Evolutionary conservation across 371 early-diverging fungal genomes (phyloP).

Genomic region (Apophysomyces trapeziformis): DNA sequence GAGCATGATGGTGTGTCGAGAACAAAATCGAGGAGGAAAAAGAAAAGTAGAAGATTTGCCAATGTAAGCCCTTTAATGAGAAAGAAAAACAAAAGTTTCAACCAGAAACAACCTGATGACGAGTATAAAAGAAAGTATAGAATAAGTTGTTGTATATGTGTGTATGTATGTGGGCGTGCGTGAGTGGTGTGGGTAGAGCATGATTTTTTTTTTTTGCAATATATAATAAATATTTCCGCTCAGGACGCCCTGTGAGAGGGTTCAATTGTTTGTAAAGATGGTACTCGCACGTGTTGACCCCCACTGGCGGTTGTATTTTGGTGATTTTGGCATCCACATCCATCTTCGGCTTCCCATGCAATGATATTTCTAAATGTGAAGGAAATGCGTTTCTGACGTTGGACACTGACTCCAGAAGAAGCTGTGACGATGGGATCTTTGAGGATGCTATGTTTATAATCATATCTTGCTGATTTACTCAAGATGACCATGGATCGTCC

Average conservation of each 20-base stretch:
- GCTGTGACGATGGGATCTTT: slow-evolving; percentile 61
- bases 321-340: slow-evolving; percentile 11
- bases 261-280: slow-evolving; percentile 5
- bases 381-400: slow-evolving; percentile 46
- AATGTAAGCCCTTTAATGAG: not conserved
- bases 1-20: not conserved
- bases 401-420: slow-evolving; percentile 26
- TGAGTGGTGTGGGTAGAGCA: not conserved
- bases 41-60: not conserved
- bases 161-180: slow-evolving; percentile 4
- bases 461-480: slow-evolving; percentile 63
- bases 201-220: slow-evolving; percentile 11
- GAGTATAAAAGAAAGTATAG: not conserved
- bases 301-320: not conserved
- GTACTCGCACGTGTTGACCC: slow-evolving; percentile 9
- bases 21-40: not conserved
- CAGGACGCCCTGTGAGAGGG: slow-evolving; percentile 10
- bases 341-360: slow-evolving; percentile 26
- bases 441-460: slow-evolving; percentile 70
- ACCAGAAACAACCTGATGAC: no score
- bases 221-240: not conserved
- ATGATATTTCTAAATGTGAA: slow-evolving; percentile 45
- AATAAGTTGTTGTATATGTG: not conserved
- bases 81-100: not conserved
- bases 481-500: slow-evolving; percentile 71